Conservation (phyloP, 2,329 filamentous ascomycete genomes). For the Capronia epimyces region DNA sequence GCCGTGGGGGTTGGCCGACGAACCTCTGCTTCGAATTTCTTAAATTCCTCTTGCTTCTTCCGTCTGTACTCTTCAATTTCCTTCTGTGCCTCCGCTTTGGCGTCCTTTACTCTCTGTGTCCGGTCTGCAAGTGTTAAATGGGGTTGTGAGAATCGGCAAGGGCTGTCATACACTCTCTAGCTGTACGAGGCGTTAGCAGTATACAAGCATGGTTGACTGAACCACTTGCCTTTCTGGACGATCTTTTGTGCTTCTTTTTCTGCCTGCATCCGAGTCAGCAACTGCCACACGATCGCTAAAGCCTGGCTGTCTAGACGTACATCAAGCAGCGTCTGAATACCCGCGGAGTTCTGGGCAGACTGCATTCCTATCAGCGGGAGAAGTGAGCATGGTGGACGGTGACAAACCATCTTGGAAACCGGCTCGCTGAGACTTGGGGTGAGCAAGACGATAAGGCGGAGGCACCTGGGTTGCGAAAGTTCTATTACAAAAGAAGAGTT, state of each 20-base stretch:
- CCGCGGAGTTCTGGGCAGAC: conserved; percentile 97
- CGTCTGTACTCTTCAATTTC: conserved; percentile 91
- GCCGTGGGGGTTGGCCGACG: conserved; percentile 7
- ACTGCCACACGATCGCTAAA: background rate
- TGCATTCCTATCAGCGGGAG: conserved; percentile 41
- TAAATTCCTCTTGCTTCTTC: conserved; percentile 89
- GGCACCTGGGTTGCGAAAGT: background rate
- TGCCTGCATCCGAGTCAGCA: conserved; percentile 53
- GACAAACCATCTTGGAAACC: conserved; percentile 28
- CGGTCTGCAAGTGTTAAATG: conserved; percentile 55
- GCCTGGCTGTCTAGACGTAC: conserved; percentile 53
- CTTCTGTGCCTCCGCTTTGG: conserved; percentile 92
- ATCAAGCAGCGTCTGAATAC: conserved; percentile 97
- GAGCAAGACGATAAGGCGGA: background rate
- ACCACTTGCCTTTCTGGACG: conserved; percentile 76
- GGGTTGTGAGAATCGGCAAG: conserved; percentile 1
- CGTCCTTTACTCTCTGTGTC: conserved; percentile 95
- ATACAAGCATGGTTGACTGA: background rate
- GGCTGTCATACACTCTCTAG: conserved; percentile 70
- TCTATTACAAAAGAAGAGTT: background rate
- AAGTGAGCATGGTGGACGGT: background rate
- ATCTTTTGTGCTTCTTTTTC: conserved; percentile 99
- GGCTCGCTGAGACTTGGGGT: background rate
- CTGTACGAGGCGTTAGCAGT: conserved; percentile 46
- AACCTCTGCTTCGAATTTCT: conserved; percentile 82